phyloP scores from a whole-genome alignment of 805 yeast genomes.

The Brettanomyces custersianus region DNA sequence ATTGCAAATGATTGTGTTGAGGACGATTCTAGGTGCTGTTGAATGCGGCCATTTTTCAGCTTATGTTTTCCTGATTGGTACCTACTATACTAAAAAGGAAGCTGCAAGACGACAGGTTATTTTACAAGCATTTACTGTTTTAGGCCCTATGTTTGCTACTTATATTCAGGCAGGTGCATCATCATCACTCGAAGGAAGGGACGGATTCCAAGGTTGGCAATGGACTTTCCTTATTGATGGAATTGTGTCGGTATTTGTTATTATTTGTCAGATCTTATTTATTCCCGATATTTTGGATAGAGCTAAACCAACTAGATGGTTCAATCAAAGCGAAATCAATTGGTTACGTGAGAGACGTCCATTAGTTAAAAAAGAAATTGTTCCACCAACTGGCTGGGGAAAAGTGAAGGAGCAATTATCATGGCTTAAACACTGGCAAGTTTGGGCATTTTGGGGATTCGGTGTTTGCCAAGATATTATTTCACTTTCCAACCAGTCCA shows the following conservation, averaged over 20 bases:
- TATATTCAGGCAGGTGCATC: conserved; percentile 36
- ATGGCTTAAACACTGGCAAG: conserved; percentile 11
- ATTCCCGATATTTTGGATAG: conserved; percentile 21
- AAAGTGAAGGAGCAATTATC: conserved; percentile 5
- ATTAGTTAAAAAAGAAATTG: conserved; percentile 17
- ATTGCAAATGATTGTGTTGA: conserved; percentile 31
- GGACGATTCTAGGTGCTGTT: conserved; percentile 35
- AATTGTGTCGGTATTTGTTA: conserved; percentile 47
- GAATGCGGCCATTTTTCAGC: conserved; percentile 36
- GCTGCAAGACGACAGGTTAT: conserved; percentile 32
- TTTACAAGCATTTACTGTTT: conserved; percentile 29
- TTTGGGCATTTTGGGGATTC: conserved; percentile 12
- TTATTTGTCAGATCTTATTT: conserved; percentile 28
- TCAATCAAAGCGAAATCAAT: background rate
- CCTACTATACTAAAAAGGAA: conserved; percentile 37
- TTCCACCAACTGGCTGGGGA: conserved; percentile 4
- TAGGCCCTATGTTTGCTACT: conserved; percentile 36
- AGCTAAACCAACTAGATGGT: conserved; percentile 5
- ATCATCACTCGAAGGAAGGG: conserved; percentile 29
- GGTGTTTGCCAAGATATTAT: conserved; percentile 11
- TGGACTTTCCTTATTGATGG: conserved; percentile 63
- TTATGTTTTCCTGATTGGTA: conserved; percentile 29
- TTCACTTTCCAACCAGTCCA: conserved; percentile 11
- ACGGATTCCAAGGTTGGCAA: conserved; percentile 55
- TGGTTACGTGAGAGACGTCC: background rate